Conservation (phyloP, 139 green algal species). For the Chlamydomonas applanata region DNA sequence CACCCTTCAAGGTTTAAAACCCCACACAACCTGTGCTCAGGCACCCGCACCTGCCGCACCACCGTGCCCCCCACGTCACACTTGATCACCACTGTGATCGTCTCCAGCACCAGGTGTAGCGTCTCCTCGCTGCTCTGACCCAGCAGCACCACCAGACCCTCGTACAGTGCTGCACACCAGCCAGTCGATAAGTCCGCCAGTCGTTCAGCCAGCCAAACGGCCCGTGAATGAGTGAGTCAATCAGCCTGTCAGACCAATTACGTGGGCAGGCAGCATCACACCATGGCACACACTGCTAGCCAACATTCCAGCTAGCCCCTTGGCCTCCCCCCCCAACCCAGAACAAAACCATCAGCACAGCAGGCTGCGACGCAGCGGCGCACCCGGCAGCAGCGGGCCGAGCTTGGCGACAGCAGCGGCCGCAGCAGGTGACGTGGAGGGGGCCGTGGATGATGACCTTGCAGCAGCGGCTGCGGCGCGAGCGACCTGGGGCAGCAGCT, state of each 20-base stretch:
- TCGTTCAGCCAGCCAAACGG: too few relatives aligned
- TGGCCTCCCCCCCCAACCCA: too few relatives aligned
- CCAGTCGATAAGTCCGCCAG: too few relatives aligned
- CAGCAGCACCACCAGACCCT: slow-evolving; percentile 49
- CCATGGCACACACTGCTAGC: too few relatives aligned
- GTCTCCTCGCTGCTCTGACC: slow-evolving; percentile 45
- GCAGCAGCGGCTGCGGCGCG: not conserved
- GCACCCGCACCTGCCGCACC: slow-evolving; percentile 21
- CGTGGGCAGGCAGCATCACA: too few relatives aligned
- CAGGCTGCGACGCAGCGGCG: too few relatives aligned
- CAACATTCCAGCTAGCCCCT: too few relatives aligned
- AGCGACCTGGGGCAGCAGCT: slow-evolving; percentile 6
- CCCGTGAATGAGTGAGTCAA: too few relatives aligned
- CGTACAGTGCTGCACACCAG: slow-evolving; percentile 45
- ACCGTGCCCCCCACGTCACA: slow-evolving; percentile 19
- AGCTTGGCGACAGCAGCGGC: not conserved
- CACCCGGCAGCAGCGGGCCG: too few relatives aligned
- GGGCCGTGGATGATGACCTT: not conserved
- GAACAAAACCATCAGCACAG: too few relatives aligned
- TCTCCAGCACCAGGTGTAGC: slow-evolving; percentile 79
- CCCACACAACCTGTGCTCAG: not conserved
- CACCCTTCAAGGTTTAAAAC: too few relatives aligned
- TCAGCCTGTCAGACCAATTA: too few relatives aligned
- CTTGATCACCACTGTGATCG: slow-evolving; percentile 45
- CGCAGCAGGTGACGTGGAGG: not conserved